Evolutionary conservation across 257 asterid species (phyloP).

Genomic region (Linderniella brevidens): DNA sequence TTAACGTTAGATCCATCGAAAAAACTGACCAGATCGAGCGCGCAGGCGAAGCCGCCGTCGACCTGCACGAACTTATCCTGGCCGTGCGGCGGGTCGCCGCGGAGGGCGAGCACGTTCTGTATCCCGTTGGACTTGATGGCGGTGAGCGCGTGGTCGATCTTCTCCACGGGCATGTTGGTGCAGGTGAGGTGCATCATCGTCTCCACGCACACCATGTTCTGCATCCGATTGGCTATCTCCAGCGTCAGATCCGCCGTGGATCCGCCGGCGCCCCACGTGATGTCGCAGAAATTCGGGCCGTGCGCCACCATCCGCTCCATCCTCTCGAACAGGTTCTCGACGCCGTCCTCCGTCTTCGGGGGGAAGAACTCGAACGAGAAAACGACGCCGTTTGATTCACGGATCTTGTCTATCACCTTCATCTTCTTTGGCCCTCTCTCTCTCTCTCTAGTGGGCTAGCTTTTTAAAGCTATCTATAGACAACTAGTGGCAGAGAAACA

Average conservation of each 20-base stretch:
- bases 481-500: too few species aligned
- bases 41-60: slow-evolving; percentile 92
- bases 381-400: slow-evolving; percentile 39
- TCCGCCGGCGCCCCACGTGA: slow-evolving; percentile 99
- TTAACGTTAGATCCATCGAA: background rate
- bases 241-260: slow-evolving; percentile 96
- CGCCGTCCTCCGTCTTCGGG: slow-evolving; percentile 96
- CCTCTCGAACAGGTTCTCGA: slow-evolving; percentile 81
- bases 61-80: slow-evolving; percentile 97
- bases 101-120: slow-evolving; percentile 89
- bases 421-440: too few species aligned
- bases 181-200: slow-evolving; percentile 98
- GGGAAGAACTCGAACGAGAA: slow-evolving; percentile 98
- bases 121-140: slow-evolving; percentile 68
- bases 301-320: slow-evolving; percentile 98
- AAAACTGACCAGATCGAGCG: slow-evolving; percentile 73
- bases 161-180: slow-evolving; percentile 94
- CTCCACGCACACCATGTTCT: slow-evolving; percentile 98
- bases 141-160: slow-evolving; percentile 79
- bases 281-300: slow-evolving; percentile 79
- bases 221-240: slow-evolving; percentile 93
- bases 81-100: slow-evolving; percentile 97
- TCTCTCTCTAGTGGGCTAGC: too few species aligned
- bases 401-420: slow-evolving; percentile 96
- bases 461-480: too few species aligned